These are phyloP conservation scores for Leccinum rimulosum DNA, from an alignment of 768 basidiomycete genomes.

Conservation along the genomic window DNA sequence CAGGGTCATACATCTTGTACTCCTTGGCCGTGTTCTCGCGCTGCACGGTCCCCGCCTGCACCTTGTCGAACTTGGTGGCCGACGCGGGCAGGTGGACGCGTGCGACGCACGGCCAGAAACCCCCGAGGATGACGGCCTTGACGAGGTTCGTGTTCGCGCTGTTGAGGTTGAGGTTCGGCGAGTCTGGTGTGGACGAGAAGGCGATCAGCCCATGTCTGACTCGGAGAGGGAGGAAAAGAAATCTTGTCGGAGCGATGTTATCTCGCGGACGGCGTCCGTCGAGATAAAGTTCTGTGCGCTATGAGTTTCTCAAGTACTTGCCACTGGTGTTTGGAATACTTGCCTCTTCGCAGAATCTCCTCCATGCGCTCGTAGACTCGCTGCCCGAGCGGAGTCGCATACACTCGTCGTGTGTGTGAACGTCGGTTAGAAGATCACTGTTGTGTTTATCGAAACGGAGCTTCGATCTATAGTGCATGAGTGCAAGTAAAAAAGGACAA, in stretches of 20 bases:
- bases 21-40: conserved; percentile 84
- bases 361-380: conserved; percentile 44
- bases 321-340: no score
- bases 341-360: conserved; percentile 72
- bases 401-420: conserved; percentile 70
- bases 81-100: conserved; percentile 71
- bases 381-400: conserved; percentile 48
- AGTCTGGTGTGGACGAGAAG: conserved; percentile 40
- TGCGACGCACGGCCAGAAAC: conserved; percentile 82
- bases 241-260: conserved; percentile 74
- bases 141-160: conserved; percentile 68
- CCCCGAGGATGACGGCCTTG: conserved; percentile 82
- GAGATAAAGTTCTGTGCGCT: conserved; percentile 78
- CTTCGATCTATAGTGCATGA: conserved; percentile 53
- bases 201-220: conserved; percentile 63
- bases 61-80: conserved; percentile 79
- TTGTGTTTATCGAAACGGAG: conserved; percentile 63
- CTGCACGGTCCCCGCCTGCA: conserved; percentile 79
- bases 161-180: conserved; percentile 60
- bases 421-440: conserved; percentile 85
- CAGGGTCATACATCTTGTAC: conserved; percentile 75
- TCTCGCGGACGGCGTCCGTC: conserved; percentile 65
- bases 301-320: background rate
- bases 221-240: conserved; percentile 60
- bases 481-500: background rate